These are phyloP conservation scores for Aspergillus ochraceoroseus DNA, from an alignment of 2,329 filamentous ascomycete species.

Conservation along the genomic window DNA sequence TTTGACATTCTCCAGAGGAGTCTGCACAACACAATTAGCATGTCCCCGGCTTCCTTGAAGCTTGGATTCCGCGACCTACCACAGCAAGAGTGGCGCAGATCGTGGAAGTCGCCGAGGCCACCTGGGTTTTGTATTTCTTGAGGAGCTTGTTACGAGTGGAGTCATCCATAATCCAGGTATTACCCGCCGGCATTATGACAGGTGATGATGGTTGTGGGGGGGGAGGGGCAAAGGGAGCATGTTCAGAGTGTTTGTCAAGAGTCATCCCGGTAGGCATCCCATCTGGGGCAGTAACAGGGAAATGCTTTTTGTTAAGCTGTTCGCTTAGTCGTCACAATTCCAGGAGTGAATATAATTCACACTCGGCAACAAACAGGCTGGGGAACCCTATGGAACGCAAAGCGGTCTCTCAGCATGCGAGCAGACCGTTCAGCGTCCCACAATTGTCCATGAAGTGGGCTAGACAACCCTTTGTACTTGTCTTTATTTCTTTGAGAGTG, in stretches of 20 bases:
- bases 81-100: conserved; percentile 44
- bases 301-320: conserved; percentile 16
- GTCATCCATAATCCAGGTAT: conserved; percentile 38
- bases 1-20: conserved; percentile 47
- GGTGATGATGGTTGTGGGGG: conserved; percentile 32
- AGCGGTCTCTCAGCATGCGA: conserved; percentile 47
- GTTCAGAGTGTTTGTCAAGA: conserved; percentile 38
- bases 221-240: conserved; percentile 38
- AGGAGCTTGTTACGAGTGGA: conserved; percentile 41
- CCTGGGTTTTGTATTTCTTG: conserved; percentile 46
- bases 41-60: too few relatives aligned
- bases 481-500: neutral
- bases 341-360: conserved; percentile 6
- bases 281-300: conserved; percentile 24
- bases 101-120: conserved; percentile 44
- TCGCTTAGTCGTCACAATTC: conserved; percentile 13
- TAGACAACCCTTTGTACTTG: conserved; percentile 17
- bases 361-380: conserved; percentile 32
- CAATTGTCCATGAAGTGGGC: conserved; percentile 41
- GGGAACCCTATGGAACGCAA: conserved; percentile 51
- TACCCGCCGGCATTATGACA: conserved; percentile 29
- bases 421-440: conserved; percentile 50
- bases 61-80: too few relatives aligned
- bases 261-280: conserved; percentile 36
- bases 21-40: conserved; percentile 30